Conservation (phyloP, 805 yeast species). For the Lipomyces starkeyi region DNA sequence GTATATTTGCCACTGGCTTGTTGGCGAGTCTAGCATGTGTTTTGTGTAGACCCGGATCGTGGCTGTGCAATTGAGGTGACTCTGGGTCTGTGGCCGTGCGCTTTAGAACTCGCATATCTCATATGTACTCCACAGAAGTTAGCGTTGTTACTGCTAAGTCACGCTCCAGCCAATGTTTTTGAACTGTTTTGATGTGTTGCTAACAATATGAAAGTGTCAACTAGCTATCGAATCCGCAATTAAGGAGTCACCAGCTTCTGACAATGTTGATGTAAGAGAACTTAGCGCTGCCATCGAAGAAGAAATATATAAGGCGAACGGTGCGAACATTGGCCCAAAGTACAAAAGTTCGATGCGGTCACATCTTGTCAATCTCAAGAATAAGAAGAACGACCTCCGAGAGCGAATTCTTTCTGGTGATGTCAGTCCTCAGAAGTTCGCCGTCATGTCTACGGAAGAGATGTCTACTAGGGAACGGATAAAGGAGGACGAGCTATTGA, state of each 20-base stretch:
- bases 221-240: conserved; percentile 1
- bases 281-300: conserved; percentile 18
- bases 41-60: neutral
- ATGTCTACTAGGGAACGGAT: conserved; percentile 42
- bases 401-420: conserved; percentile 41
- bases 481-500: conserved; percentile 40
- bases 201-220: neutral
- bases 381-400: conserved; percentile 39
- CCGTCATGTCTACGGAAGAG: conserved; percentile 43
- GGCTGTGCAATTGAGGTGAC: neutral
- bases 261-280: conserved; percentile 7
- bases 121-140: no score
- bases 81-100: neutral
- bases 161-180: neutral
- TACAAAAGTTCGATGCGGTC: conserved; percentile 41
- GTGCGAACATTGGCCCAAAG: conserved; percentile 23
- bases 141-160: neutral
- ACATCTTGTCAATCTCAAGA: conserved; percentile 42
- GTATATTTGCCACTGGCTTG: neutral
- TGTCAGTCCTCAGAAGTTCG: conserved; percentile 43
- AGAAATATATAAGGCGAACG: conserved; percentile 21
- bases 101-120: no score
- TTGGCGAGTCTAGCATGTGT: neutral
- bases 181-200: neutral
- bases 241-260: neutral